Evolutionary conservation across 2,329 filamentous ascomycete genomes (phyloP), one percentile per base, ranked within the genome.

Genomic region (Alternaria ethzedia): DNA sequence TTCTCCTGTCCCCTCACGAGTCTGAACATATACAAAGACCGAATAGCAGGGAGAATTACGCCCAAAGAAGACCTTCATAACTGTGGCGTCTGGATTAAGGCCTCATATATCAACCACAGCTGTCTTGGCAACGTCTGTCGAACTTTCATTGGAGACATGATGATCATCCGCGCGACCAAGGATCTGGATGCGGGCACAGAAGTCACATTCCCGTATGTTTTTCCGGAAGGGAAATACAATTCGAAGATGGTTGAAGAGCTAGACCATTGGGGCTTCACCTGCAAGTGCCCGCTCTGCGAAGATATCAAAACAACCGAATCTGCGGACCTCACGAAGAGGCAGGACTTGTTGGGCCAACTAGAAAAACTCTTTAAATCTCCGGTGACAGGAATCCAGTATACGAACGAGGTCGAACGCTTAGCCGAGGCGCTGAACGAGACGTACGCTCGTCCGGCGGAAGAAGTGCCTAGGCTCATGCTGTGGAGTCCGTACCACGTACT

Each of bases 31-130:
- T 59, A 72, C 55, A 69, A 45, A 52, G 28, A 30, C 12, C 28
- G 28, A 13, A 3, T 30, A 1, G 28, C 28, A 30, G 2, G 3
- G 28, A 30, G 12, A 4, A 13, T 0, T 0, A 30, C 28, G 28
- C 28, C 28, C 2, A 30, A 30, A 13, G 28, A 30, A 4, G 3
- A 30, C 12, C 28, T 54, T 17, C 47, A 67, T 44, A 65, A 65
- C n/a, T 73, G 69, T 21, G 82, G 81, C 3, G 66, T 84, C 25
- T 84, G 81, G 81, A 69, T 76, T 2, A 66, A 74, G 5, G 77
- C 80, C 4, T 78, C 82, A 0, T 82, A 81, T 60, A 78, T 82
- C 61, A 84, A 84, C 50, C 82, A 84, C 62, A 81, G 80, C 0
- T 84, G 82, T 59, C 52, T 77, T 2, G 56, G 76, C 30, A 84